phyloP scores from a whole-genome alignment of 176 grass and related monocot species.

The Microstegium vimineum region DNA sequence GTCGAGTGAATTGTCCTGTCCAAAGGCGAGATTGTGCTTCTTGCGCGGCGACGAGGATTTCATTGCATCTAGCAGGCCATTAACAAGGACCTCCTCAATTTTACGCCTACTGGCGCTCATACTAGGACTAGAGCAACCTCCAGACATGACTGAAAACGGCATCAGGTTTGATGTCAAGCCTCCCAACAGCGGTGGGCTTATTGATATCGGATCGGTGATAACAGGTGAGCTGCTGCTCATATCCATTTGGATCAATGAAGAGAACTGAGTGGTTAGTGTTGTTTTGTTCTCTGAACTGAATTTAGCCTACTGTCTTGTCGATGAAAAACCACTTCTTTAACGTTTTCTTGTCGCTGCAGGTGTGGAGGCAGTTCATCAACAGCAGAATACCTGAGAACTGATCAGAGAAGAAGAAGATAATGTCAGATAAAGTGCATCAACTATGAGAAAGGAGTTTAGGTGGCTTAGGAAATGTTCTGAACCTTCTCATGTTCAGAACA shows the following conservation, averaged over 20 bases:
- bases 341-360: slow-evolving; percentile 79
- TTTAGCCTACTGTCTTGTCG: slow-evolving; percentile 79
- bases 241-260: slow-evolving; percentile 52
- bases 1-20: slow-evolving; percentile 25
- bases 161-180: slow-evolving; percentile 56
- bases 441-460: neutral
- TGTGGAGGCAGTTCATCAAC: slow-evolving; percentile 67
- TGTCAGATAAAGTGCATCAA: neutral
- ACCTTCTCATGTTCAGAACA: slow-evolving; percentile 47
- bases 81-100: slow-evolving; percentile 65
- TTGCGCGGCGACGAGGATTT: slow-evolving; percentile 81
- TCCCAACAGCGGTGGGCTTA: slow-evolving; percentile 48
- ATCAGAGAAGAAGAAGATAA: neutral
- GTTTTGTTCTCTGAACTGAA: slow-evolving; percentile 16
- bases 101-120: slow-evolving; percentile 45
- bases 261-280: slow-evolving; percentile 10
- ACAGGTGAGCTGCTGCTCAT: slow-evolving; percentile 69
- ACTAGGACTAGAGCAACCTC: slow-evolving; percentile 42
- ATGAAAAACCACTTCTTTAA: slow-evolving; percentile 97
- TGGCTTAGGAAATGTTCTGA: neutral
- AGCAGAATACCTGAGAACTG: slow-evolving; percentile 52
- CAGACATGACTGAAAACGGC: slow-evolving; percentile 50
- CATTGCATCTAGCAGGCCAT: slow-evolving; percentile 79
- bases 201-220: slow-evolving; percentile 46
- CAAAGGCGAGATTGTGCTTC: slow-evolving; percentile 49